phyloP scores from a whole-genome alignment of 2,329 filamentous ascomycete genomes.

The Neofusicoccum ribis region DNA sequence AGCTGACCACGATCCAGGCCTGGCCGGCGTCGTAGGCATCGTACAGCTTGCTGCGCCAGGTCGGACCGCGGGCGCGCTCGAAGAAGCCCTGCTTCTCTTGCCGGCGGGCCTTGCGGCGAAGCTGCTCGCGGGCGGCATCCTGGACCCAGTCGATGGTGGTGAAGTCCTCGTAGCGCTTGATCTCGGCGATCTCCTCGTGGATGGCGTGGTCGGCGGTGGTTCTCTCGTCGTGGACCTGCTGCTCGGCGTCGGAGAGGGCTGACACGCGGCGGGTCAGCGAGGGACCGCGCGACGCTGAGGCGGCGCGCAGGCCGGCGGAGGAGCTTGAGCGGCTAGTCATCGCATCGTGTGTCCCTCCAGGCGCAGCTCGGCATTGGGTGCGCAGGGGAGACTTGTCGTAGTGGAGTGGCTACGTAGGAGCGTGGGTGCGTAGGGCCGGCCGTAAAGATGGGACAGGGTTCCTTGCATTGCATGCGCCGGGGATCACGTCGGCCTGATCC shows the following conservation, averaged over 20 bases:
- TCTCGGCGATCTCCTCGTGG: constrained; percentile 93
- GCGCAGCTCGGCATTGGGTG: constrained; percentile 15
- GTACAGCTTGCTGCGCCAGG: constrained; percentile 78
- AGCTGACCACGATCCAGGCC: constrained; percentile 94
- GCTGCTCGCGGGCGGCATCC: constrained; percentile 88
- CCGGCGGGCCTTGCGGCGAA: constrained; percentile 73
- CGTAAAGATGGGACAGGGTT: constrained; percentile 1
- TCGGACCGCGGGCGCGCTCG: constrained; percentile 65
- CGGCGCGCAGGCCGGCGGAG: constrained; percentile 33
- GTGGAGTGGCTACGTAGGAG: constrained; percentile 3
- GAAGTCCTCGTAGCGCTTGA: constrained; percentile 98
- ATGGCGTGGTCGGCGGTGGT: constrained; percentile 68
- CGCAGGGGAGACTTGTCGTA: not conserved
- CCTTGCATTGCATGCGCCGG: constrained; percentile 9
- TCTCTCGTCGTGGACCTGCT: constrained; percentile 56
- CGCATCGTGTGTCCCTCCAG: constrained; percentile 34
- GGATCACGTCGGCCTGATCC: constrained; percentile 1
- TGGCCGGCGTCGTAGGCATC: constrained; percentile 95
- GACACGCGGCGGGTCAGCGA: constrained; percentile 69
- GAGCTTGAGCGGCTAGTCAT: constrained; percentile 47
- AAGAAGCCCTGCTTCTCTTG: constrained; percentile 72
- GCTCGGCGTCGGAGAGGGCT: constrained; percentile 65
- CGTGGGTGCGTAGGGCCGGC: not conserved
- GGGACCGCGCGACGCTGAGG: constrained; percentile 51
- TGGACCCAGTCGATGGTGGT: constrained; percentile 99